Evolutionary conservation across 805 yeast genomes (phyloP), one percentile per base, ranked within the genome.

Genomic region (Kuraishia hungarica): DNA sequence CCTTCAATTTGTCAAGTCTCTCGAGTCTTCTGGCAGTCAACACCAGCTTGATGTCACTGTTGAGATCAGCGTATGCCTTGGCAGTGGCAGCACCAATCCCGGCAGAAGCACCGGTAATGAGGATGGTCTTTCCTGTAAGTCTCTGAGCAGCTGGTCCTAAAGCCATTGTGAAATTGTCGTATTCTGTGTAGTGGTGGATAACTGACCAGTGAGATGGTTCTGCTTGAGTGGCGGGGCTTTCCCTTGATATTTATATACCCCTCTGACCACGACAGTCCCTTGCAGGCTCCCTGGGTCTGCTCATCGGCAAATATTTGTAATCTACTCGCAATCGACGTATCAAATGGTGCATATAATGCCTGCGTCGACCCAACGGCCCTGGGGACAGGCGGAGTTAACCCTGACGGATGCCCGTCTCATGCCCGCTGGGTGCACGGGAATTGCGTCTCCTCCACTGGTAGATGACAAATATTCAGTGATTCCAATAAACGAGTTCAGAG

Each of bases 1-100:
- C 62, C 58, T 83, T 74, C 55, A 85, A 67, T 15, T 70, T 73
- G 24, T 78, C 71, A 53, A 89, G 70, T 57, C 81, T 81, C 6
- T 84, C 89, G 46, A 77, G 60, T 72, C 96, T 83, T 71, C 97
- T 82, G 2, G 97, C 96, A 2, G 91, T 78, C 23, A 90, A 75
- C 58, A 90, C 76, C 62, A 90, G 77, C 63, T 86, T 84, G 61
- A 87, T 67, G 13, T 84, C 68, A 35, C 96, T 96, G 51, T 81
- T 74, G 17, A 90, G 89, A 22, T 67, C 68, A 17, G 81, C 80
- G 57, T 74, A 66, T 59, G 75, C 78, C 54, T 64, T 66, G 24
- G 80, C 81, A 22, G 78, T 75, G 43, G 78, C 78, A 35, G 70
- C 74, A 1, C 81, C 81, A 55, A 77, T 77, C 24, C 81, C 80